These are phyloP conservation scores for Xylaria hypoxylon DNA, from an alignment of 2,329 filamentous ascomycete species.

Conservation along the genomic window DNA sequence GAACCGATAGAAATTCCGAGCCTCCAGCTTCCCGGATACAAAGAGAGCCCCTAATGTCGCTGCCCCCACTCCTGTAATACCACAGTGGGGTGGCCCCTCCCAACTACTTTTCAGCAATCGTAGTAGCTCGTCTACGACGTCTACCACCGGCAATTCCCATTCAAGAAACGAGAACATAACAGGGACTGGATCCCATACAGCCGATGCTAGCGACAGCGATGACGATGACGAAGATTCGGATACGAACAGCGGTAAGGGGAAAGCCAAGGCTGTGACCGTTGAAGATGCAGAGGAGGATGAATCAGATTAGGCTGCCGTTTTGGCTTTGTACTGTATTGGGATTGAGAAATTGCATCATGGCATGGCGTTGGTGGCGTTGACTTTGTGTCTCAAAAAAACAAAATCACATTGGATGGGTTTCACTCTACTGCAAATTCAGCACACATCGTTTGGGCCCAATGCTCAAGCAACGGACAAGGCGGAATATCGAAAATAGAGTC, in stretches of 20 bases:
- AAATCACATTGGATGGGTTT: conserved; percentile 20
- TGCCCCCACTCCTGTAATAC: conserved; percentile 61
- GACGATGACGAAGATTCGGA: conserved; percentile 44
- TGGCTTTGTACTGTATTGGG: conserved; percentile 45
- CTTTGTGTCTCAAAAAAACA: conserved; percentile 25
- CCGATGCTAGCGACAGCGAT: conserved; percentile 32
- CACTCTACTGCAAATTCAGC: conserved; percentile 18
- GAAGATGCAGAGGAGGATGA: conserved; percentile 43
- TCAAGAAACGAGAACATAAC: conserved; percentile 25
- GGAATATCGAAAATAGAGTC: conserved; percentile 22
- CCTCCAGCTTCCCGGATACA: conserved; percentile 33
- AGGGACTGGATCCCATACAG: conserved; percentile 12
- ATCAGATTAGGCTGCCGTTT: conserved; percentile 32
- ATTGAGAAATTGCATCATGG: conserved; percentile 46
- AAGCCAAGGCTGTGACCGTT: conserved; percentile 48
- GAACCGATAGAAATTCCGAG: conserved; percentile 19
- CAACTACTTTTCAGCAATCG: conserved; percentile 59
- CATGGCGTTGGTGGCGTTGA: conserved; percentile 50
- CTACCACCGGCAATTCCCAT: conserved; percentile 14
- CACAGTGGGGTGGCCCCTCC: conserved; percentile 63
- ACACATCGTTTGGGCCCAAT: conserved; percentile 25
- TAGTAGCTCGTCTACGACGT: conserved; percentile 34
- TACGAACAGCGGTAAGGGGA: conserved; percentile 38
- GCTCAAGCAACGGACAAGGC: conserved; percentile 26
- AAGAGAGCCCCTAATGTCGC: conserved; percentile 54